These are phyloP conservation scores for Lepiota brunneoincarnata DNA, from an alignment of 768 basidiomycete genomes.

Conservation along the genomic window DNA sequence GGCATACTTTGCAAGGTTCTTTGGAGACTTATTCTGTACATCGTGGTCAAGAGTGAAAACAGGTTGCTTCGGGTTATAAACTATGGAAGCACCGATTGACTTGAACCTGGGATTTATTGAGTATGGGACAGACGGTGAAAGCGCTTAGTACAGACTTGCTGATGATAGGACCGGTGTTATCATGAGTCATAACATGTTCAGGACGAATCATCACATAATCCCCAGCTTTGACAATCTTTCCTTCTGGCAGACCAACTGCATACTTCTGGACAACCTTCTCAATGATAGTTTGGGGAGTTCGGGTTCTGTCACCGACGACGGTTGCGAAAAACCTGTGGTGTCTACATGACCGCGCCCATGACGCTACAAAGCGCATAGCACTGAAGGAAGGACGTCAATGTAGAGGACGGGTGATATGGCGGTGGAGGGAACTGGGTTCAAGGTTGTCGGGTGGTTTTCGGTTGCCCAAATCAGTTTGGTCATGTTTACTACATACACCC, in stretches of 20 bases:
- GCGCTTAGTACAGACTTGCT: constrained; percentile 67
- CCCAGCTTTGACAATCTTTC: constrained; percentile 82
- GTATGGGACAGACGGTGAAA: neutral
- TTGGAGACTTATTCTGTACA: constrained; percentile 90
- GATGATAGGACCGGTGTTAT: constrained; percentile 98
- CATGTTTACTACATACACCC: no score
- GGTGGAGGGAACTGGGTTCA: neutral
- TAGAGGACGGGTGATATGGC: neutral
- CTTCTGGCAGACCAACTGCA: constrained; percentile 82
- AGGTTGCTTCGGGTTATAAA: constrained; percentile 77
- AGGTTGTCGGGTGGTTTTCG: neutral
- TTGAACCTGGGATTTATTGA: constrained; percentile 64
- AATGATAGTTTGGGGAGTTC: constrained; percentile 79
- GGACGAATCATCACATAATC: constrained; percentile 99
- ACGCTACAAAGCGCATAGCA: constrained; percentile 3
- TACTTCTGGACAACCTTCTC: constrained; percentile 99
- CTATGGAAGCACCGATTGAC: constrained; percentile 85
- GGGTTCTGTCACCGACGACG: constrained; percentile 15
- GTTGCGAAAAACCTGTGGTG: constrained; percentile 25
- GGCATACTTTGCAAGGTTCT: constrained; percentile 91
- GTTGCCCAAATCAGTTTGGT: neutral
- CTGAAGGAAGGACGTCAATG: neutral
- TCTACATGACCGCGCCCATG: neutral
- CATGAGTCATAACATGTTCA: constrained; percentile 97
- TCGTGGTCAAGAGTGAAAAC: constrained; percentile 99